Base-by-base conservation (phyloP, 179 eudicot genomes). In the Patellifolia procumbens region DNA sequence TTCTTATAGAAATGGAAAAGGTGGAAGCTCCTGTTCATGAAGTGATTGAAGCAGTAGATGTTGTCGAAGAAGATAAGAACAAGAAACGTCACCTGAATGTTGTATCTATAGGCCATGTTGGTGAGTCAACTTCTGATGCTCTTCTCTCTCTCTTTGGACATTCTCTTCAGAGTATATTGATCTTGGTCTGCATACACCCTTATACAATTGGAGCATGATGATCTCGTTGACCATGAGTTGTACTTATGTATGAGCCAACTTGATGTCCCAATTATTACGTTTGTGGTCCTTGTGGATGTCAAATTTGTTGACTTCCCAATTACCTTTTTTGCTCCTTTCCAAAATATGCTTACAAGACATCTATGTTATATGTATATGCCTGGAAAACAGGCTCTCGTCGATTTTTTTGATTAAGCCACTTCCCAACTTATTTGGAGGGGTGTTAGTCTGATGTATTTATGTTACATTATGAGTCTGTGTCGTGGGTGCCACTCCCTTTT, bases 31-130 rank as follows among this genome's bases (percentile, higher is more conserved):
- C 88, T 77, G 85, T 78, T 24, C 77, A 77, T 24, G 93, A 87
- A 71, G 86, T 79, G 56, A 70, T 20, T 61, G 88, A 84, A 80
- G 77, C 53, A 22, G 67, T 24, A 8, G 86, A 85, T 65, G 88
- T 70, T 58, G 67, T 3, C 11, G 76, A 71, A 73, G 82, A 84
- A 52, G 77, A 68, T 42, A 82, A 76, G 56, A 76, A 80, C 20
- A 86, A 66, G 82, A 95, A 96, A 82, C 85, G 99, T 2, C 99
- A 96, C 72, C 78, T 93, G 86, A 96, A 96, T 88, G 96, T 86
- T 15, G 99, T 96, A 49, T 96, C 94, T 73, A 96, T 96, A 81
- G 99, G 99, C 72, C 99, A 96, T 78, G 99, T 96, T 79, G 99
- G 99, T 96, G 86, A 67, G 97, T 81, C 66, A 34, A 58, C 39